A percentile compares a stretch with the other conserved stretches of the same genome.
Evolutionary conservation across 768 basidiomycete species (phyloP).

Genomic region (Xerocomus brunneocitrinus): DNA sequence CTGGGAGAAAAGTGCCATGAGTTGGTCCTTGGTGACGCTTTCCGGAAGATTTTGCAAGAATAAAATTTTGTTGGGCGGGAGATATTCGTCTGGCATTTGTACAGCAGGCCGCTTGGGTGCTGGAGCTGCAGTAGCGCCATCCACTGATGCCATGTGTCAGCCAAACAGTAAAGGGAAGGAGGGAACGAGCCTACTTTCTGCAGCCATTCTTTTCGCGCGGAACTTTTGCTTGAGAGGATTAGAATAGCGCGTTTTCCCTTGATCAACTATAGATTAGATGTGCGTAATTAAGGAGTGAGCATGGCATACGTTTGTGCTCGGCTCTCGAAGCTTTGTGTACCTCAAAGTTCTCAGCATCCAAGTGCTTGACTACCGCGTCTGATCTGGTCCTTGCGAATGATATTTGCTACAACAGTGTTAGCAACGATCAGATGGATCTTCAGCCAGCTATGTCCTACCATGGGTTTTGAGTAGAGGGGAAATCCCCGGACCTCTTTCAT

Average conservation of each 20-base stretch:
- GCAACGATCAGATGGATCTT: neutral
- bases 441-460: constrained; percentile 51
- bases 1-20: constrained; percentile 89
- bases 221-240: constrained; percentile 90
- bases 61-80: constrained; percentile 98
- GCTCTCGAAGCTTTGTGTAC: constrained; percentile 68
- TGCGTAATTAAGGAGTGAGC: neutral
- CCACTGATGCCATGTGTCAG: constrained; percentile 42
- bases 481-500: constrained; percentile 92
- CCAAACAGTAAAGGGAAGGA: constrained; percentile 1
- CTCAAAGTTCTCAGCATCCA: constrained; percentile 65
- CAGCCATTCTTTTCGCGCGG: constrained; percentile 73
- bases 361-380: constrained; percentile 80
- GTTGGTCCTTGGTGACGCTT: constrained; percentile 86
- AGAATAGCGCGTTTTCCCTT: constrained; percentile 77
- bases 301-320: constrained; percentile 76
- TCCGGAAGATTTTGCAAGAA: constrained; percentile 98
- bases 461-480: constrained; percentile 93
- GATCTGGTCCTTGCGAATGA: constrained; percentile 86
- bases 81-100: constrained; percentile 99
- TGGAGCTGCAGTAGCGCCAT: constrained; percentile 61
- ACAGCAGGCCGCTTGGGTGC: constrained; percentile 77
- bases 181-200: constrained; percentile 53
- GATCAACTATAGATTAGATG: neutral
- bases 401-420: constrained; percentile 68